Base-by-base conservation (phyloP, 371 early-diverging fungal species). In the Gilbertella persicaria region DNA sequence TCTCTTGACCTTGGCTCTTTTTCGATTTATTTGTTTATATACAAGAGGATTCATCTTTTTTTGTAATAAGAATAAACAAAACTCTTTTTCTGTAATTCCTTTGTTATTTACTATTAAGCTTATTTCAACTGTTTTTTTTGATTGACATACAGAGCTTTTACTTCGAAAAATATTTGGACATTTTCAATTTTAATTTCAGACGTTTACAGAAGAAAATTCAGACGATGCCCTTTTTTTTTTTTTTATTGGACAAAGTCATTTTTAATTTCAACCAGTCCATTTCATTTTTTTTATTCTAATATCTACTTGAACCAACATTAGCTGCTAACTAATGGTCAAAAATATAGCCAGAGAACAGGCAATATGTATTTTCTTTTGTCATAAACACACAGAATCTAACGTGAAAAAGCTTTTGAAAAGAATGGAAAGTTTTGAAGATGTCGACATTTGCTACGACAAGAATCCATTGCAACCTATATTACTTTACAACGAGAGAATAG, bases 401-500 rank as follows among this genome's bases (percentile, higher is more conserved):
- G 55, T 46, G 10, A 39, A 45, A 46, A 46, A 39, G n/a, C 41
- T 47, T 46, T 47, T 54, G 23, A 47, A 54, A 43, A 52, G 30
- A 54, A 39, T 46, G 47, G 47, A 54, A 46, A 47, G 10, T 29
- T 46, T 54, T 54, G 40, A 54, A 54, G 47, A 54, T 46, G 40
- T 46, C 40, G 39, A 54, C 41, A 46, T 46, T 54, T 54, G 53
- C 53, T 52, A 36, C 45, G 44, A 54, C 30, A 29, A 46, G 2
- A 23, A 54, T 54, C 45, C 45, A 46, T 19, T 46, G 13, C 19
- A 38, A 47, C 47, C 41, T 20, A 45, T 46, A 20, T 46, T 47
- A 23, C 55, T 46, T 54, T 54, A 46, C 16, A 54, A 46, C 41
- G 47, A 54, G 13, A 54, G 10, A 47, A 54, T 54, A 19, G 29